Evolutionary conservation across 1,284 basidiomycete species (phyloP).

Genomic region (Phylloboletellus chloephorus): DNA sequence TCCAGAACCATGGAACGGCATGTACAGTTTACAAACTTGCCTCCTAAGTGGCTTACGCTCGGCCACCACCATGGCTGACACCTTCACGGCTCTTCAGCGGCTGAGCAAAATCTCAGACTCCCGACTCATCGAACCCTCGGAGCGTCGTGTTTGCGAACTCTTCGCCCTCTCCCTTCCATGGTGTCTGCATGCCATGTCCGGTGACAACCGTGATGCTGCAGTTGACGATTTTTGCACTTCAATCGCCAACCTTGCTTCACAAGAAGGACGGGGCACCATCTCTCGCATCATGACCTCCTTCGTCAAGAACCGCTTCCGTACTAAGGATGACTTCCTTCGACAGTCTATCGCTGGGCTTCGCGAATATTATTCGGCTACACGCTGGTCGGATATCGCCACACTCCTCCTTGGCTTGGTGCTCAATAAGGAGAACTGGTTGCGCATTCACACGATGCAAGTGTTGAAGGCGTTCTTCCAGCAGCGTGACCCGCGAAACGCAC

Average conservation of each 20-base stretch:
- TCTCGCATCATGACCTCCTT: conserved; percentile 86
- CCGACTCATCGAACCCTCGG: conserved; percentile 68
- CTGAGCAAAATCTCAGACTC: conserved; percentile 61
- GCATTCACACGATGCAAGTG: conserved; percentile 79
- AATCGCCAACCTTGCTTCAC: conserved; percentile 68
- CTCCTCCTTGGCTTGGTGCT: conserved; percentile 83
- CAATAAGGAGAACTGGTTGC: conserved; percentile 80
- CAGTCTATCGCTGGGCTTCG: conserved; percentile 83
- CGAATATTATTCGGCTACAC: conserved; percentile 69
- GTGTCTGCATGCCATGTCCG: conserved; percentile 78
- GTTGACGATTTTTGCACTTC: conserved; percentile 73
- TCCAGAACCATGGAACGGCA: conserved; percentile 71
- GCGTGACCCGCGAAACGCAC: conserved; percentile 69
- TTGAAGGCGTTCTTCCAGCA: conserved; percentile 87
- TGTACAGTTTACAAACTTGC: conserved; percentile 66
- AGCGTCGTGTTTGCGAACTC: conserved; percentile 74
- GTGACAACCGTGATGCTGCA: conserved; percentile 54
- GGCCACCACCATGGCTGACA: conserved; percentile 60
- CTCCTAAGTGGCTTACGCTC: conserved; percentile 81
- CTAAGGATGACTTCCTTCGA: conserved; percentile 89
- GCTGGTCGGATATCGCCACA: conserved; percentile 75
- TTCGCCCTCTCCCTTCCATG: conserved; percentile 85
- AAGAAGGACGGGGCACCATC: conserved; percentile 71
- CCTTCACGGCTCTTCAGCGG: conserved; percentile 66
- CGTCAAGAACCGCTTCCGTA: conserved; percentile 82